Percentiles rank a stretch among this genome's conserved stretches.
Conservation (phyloP, 1,284 basidiomycete genomes). For the Sporisorium iseilematis-ciliati region DNA sequence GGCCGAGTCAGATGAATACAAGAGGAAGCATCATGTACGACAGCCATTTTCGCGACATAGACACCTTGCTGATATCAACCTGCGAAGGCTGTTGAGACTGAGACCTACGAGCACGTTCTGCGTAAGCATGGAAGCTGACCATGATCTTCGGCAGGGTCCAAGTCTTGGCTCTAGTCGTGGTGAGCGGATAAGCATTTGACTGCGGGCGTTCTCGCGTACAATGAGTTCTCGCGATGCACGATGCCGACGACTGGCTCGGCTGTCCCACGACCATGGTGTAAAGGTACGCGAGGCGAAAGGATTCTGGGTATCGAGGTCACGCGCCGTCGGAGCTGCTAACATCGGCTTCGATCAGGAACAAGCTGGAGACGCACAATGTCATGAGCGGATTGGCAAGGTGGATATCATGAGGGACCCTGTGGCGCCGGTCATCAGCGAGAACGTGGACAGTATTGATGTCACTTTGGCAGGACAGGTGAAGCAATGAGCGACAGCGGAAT, state of each 20-base stretch:
- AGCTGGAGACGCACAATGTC: background rate
- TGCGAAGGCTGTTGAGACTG: background rate
- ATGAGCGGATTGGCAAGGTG: background rate
- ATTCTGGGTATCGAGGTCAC: background rate
- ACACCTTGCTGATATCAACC: too few species aligned
- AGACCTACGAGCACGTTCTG: background rate
- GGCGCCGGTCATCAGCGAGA: slow-evolving; percentile 1
- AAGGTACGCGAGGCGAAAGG: background rate
- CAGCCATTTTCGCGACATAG: too few species aligned
- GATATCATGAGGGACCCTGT: background rate
- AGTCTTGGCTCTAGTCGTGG: background rate
- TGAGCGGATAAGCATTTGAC: background rate
- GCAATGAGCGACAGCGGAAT: background rate
- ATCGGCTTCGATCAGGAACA: background rate
- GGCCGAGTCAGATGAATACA: background rate
- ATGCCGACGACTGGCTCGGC: background rate
- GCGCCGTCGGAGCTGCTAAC: background rate
- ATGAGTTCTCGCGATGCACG: background rate
- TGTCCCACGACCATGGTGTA: background rate
- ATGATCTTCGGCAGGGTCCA: background rate
- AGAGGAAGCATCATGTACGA: background rate
- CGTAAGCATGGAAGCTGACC: background rate
- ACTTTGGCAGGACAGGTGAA: background rate
- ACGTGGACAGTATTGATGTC: slow-evolving; percentile 1
- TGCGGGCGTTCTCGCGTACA: too few species aligned